These are phyloP conservation scores for Potentilla sterilis DNA, from an alignment of 306 rosid species.

Conservation along the genomic window DNA sequence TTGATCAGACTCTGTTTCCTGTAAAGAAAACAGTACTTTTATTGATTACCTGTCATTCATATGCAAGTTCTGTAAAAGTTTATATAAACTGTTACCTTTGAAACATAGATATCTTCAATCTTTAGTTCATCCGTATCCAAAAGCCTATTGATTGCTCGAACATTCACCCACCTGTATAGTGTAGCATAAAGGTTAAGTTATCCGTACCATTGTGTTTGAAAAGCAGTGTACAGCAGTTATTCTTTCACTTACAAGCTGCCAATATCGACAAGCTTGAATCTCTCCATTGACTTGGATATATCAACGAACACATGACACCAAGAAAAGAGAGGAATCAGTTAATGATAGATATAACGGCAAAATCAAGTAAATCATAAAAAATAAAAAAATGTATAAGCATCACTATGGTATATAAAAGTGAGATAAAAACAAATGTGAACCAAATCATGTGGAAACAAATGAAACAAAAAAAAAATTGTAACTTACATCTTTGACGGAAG, in stretches of 20 bases:
- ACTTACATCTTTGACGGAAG: constrained; percentile 51
- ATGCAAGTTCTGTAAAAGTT: background rate
- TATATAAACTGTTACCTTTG: constrained; percentile 37
- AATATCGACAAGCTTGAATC: constrained; percentile 61
- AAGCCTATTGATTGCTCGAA: constrained; percentile 54
- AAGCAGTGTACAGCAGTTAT: constrained; percentile 12
- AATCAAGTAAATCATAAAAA: constrained; percentile 9
- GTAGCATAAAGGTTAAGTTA: constrained; percentile 9
- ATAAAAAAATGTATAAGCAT: too few species aligned
- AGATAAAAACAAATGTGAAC: too few species aligned
- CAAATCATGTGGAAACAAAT: too few species aligned
- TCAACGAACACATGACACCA: constrained; percentile 26
- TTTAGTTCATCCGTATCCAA: constrained; percentile 44
- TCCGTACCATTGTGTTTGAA: constrained; percentile 16
- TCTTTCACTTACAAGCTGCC: constrained; percentile 56
- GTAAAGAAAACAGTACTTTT: constrained; percentile 22
- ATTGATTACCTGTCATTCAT: constrained; percentile 24
- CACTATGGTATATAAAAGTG: too few species aligned
- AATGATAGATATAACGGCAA: constrained; percentile 9
- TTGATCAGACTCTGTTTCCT: constrained; percentile 41
- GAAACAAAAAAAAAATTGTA: background rate
- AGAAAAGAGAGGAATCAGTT: background rate
- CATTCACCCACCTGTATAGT: constrained; percentile 58
- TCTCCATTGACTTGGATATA: constrained; percentile 42
- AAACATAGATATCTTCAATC: constrained; percentile 29